phyloP scores from a whole-genome alignment of 2,329 filamentous ascomycete species.

The Fusarium sp. region DNA sequence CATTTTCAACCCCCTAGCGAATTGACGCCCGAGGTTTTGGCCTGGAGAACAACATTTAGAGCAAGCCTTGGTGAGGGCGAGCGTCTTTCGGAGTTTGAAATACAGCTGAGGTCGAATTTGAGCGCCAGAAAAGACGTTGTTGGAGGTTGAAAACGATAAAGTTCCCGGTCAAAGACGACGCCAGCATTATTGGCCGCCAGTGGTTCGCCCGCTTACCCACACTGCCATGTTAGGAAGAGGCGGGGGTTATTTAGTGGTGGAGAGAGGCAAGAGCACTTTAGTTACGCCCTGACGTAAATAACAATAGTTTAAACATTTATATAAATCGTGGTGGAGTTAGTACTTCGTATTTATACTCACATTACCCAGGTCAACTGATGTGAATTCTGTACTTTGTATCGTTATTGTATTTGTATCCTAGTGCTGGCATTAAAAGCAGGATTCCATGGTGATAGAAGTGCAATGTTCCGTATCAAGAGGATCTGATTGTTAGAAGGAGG shows the following conservation, averaged over 20 bases:
- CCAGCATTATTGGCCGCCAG: slow-evolving; percentile 10
- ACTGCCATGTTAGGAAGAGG: slow-evolving; percentile 13
- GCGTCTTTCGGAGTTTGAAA: slow-evolving; percentile 12
- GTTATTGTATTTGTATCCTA: too few species aligned
- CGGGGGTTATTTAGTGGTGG: not conserved
- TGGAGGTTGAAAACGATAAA: slow-evolving; percentile 16
- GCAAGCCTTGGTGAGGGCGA: not conserved
- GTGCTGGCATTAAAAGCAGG: too few species aligned
- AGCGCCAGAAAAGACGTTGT: not conserved
- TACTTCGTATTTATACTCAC: too few species aligned
- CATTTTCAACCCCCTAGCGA: slow-evolving; percentile 40
- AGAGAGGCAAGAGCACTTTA: not conserved
- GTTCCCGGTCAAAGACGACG: slow-evolving; percentile 2
- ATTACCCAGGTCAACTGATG: too few species aligned
- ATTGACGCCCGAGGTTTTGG: not conserved
- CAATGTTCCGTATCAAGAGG: too few species aligned
- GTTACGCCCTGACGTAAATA: too few species aligned
- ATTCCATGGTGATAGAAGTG: too few species aligned
- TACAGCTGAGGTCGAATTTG: slow-evolving; percentile 9
- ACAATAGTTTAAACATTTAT: too few species aligned
- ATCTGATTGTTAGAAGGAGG: too few species aligned
- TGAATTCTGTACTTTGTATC: too few species aligned
- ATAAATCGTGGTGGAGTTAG: too few species aligned
- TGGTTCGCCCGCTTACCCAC: slow-evolving; percentile 26
- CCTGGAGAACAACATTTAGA: slow-evolving; percentile 10